Conservation (phyloP, 106 monocot species). For the Triglochin maritima region DNA sequence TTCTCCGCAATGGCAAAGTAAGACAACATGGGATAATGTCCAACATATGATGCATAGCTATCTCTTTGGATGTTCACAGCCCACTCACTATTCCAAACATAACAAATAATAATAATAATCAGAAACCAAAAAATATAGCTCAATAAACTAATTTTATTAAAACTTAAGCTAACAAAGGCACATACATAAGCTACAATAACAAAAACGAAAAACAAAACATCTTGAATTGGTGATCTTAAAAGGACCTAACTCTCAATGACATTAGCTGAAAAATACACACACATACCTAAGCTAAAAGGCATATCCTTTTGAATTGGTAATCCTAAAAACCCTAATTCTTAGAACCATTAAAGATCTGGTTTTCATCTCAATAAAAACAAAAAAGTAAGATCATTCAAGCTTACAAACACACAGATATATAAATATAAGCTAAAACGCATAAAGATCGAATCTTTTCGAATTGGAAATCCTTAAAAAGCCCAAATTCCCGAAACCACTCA, state of each 20-base stretch:
- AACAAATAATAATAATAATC: neutral
- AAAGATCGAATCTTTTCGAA: too few species aligned
- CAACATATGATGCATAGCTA: constrained; percentile 76
- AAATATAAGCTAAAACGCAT: too few species aligned
- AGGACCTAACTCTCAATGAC: too few species aligned
- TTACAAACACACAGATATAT: neutral
- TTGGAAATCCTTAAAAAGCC: too few species aligned
- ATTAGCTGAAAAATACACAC: too few species aligned
- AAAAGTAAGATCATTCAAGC: neutral
- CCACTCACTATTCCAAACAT: constrained; percentile 47
- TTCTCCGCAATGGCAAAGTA: constrained; percentile 81
- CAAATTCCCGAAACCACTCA: constrained; percentile 12
- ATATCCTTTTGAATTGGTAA: too few species aligned
- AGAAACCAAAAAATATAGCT: neutral
- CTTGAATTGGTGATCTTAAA: too few species aligned
- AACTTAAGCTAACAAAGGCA: neutral
- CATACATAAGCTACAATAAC: neutral
- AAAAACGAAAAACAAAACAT: neutral
- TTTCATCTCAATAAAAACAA: neutral
- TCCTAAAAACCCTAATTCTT: too few species aligned
- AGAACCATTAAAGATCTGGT: too few species aligned
- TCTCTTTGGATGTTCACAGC: constrained; percentile 75
- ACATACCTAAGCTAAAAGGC: too few species aligned
- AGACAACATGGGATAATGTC: constrained; percentile 61
- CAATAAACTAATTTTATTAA: neutral